Base-by-base conservation (phyloP, 1,284 basidiomycete genomes). In the Microbotryum violaceum region DNA sequence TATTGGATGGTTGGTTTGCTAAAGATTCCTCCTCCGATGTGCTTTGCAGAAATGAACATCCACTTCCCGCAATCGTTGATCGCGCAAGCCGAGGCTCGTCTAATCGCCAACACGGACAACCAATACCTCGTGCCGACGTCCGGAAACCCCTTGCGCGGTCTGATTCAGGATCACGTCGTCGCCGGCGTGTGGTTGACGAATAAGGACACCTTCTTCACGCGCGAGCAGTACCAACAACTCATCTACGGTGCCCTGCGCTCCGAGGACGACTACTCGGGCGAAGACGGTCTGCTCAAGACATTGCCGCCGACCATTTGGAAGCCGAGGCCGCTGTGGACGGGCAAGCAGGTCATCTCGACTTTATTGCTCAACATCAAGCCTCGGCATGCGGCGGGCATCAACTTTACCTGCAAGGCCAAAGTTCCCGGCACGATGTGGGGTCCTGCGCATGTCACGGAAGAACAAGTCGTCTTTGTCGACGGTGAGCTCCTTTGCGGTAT, bases 111-210 rank as follows among this genome's bases (percentile, higher is more conserved):
- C 77, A 98, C 93, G 25, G 93, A 98, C 77, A 96, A 97, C 73
- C 96, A 99, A 77, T 99, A 98, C 76, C 83, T 99, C 21, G 92
- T 96, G 8, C 93, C 96, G 16, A 99, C 96, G 12, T 97, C 94
- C 27, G 96, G 96, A 70, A 94, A 93, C 73, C 96, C 96, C 33
- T 82, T 99, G 46, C 91, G 96, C 75, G 96, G 96, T 75, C 80
- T 99, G 31, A 99, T 99, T 71, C 96, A 99, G 77, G 96, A 99
- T 78, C 96, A 98, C 73, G 91, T 99, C 63, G 94, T 97, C 47
- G 92, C 96, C 21, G 96, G 91, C 68, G 89, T 97, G 23, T 97
- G 94, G 92, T 96, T 99, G 91, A 97, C 96, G 58, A 88, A 86
- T 75, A 93, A 93, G 75, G 88, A 94, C 71, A 83, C 90, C 2